Evolutionary conservation across 495 filamentous ascomycete species (phyloP).

Genomic region (Immersiella caudata): DNA sequence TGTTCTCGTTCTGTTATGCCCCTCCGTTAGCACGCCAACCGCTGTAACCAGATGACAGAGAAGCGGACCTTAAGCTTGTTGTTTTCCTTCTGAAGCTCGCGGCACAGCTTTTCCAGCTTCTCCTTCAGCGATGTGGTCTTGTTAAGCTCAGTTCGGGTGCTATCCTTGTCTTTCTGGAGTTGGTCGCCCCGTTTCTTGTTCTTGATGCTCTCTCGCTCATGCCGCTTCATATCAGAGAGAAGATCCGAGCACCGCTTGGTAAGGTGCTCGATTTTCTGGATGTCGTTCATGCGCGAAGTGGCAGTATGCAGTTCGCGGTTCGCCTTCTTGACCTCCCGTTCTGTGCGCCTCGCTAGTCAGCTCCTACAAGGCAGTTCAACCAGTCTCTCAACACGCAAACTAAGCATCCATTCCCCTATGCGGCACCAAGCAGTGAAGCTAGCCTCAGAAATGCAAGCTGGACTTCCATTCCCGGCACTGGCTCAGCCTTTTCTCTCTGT

Average conservation of each 20-base stretch:
- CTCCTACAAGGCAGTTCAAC: conserved; percentile 12
- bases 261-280: conserved; percentile 77
- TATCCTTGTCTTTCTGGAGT: conserved; percentile 95
- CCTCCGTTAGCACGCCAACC: conserved; percentile 38
- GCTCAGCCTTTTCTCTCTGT: not conserved
- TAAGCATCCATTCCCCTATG: not conserved
- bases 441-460: not conserved
- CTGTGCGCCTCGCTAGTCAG: conserved; percentile 38
- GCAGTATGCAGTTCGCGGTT: conserved; percentile 84
- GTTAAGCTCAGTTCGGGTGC: conserved; percentile 78
- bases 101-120: conserved; percentile 91
- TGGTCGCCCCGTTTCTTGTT: conserved; percentile 95
- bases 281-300: conserved; percentile 74
- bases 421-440: not conserved
- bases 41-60: not conserved
- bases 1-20: conserved; percentile 79
- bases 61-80: conserved; percentile 86
- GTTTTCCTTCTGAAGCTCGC: conserved; percentile 92
- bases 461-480: not conserved
- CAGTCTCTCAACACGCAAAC: not conserved
- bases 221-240: conserved; percentile 87
- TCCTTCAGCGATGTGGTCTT: conserved; percentile 87
- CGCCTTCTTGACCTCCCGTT: conserved; percentile 81
- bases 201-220: conserved; percentile 91
- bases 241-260: conserved; percentile 91